Base-by-base conservation (phyloP, 1,139 yeast species). In the Eremothecium cymbalariae region DNA sequence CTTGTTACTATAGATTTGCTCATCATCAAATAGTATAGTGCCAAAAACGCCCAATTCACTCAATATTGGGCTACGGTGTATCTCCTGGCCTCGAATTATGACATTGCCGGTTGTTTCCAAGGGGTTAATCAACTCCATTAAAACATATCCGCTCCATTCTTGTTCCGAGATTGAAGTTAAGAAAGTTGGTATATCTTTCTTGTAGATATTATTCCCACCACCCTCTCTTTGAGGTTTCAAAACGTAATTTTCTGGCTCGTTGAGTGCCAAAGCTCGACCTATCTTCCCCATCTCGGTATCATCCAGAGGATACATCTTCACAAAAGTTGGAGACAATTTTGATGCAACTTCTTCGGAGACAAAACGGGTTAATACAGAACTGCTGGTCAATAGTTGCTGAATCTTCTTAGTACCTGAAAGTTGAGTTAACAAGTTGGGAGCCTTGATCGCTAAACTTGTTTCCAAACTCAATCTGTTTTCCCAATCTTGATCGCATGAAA, bases 151-250 rank as follows among this genome's bases (percentile, higher is more conserved):
- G 19, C 76, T 78, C 96, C 96, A 88, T 25, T 81, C 81, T 16
- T 67, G 62, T 50, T 79, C 74, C n/a, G 77, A 75, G 7, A 83
- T 55, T 0, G 64, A 50, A 13, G 68, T 57, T 47, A 90, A 64
- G 53, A 84, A 88, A 0, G 42, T 63, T 2, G 96, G 95, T 37
- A 90, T 90, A 46, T 84, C 80, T 31, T 73, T 72, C 50, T 83
- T 83, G 62, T 90, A 90, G 35, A 90, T 71, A 55, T 90, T 90
- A 59, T 90, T 86, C 15, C 98, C 98, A 29, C 80, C 81, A 24
- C 98, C 98, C 65, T 90, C 98, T 64, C 98, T 74, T 60, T 93
- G 98, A 3, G 98, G 98, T 55, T 90, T 90, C 49, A 90, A 67
- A 1, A 90, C 98, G 57, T 67, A 90, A 22, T 69, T 68, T 39